Base-by-base conservation (phyloP, 2,329 filamentous ascomycete genomes). In the Monilinia fructigena region DNA sequence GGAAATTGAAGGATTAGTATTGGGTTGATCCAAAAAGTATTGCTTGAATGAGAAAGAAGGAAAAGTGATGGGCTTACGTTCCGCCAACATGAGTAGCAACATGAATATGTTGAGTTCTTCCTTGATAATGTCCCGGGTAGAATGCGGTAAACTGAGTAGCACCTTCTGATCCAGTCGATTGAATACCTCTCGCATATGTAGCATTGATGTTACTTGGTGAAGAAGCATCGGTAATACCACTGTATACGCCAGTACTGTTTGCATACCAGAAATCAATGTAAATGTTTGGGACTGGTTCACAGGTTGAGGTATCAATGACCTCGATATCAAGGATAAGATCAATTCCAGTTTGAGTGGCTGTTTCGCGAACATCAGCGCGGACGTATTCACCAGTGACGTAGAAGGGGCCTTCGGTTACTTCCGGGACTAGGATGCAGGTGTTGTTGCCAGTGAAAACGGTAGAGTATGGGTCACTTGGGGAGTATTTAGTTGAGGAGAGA, bases 231-330 rank as follows among this genome's bases (percentile, higher is more conserved):
- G 76, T 70, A 47, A 83, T 76, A 54, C 82, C 82, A 69, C 82
- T 79, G 74, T 84, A 84, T 5, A 83, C 79, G 55, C 82, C 82
- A 0, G 80, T 81, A 10, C 78, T 68, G 70, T 82, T 82, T 75
- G 75, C 77, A 70, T 77, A 52, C 83, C 84, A 86, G 69, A 85
- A 80, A 70, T 86, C 83, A 31, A 86, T 72, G 66, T 78, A 82
- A 14, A 79, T 78, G 60, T 81, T 74, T 1, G 80, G 77, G 1
- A 85, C 78, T 10, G 81, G 80, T 71, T 83, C 76, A 75, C 84
- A 86, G 4, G 83, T 85, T 55, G 80, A 77, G 47, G 83, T 78
- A 68, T 86, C 83, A 67, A 86, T 79, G 63, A 86, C 77, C 72
- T 85, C 83, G 68, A 82, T 79, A 70, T 85, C 82, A 18, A 81